Base-by-base conservation (phyloP, 495 filamentous ascomycete genomes). In the Podospora pseudoanserina region DNA sequence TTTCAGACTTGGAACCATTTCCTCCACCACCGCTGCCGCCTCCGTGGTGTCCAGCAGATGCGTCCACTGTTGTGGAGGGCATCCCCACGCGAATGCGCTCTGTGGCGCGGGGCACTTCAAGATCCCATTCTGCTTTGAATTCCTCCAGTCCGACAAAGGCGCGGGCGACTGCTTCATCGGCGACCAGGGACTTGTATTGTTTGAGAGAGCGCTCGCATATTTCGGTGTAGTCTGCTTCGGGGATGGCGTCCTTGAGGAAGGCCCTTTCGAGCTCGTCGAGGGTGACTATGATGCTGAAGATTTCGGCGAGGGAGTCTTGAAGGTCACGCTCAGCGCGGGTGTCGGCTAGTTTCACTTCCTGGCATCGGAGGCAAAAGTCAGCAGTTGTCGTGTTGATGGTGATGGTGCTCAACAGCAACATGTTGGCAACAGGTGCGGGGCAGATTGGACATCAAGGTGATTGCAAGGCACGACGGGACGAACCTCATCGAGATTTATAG, bases 251-350 rank as follows among this genome's bases (percentile, higher is more conserved):
- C 79, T 96, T 94, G 59, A 98, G 89, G 81, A 94, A 98, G 16
- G 95, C 96, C 76, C 96, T 97, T 74, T 99, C 95, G 6, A 99
- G 84, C 64, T 94, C 94, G 74, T 99, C 95, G 23, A 99, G 82
- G 0, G 95, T 97, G 67, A 97, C 86, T 26, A 98, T 94, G 67
- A 99, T 97, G 80, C 93, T 96, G 80, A 98, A 98, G 62, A 99
- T 89, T 75, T 99, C 95, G 62, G 94, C 95, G 13, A 99, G 86
- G 2, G 95, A 97, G 75, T 97, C 95, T 80, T 96, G 91, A 4
- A 98, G 87, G 75, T 98, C 94, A 28, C 94, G 88, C 79, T 97
- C 92, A 32, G 90, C 89, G 62, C 91, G 87, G 27, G 89, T 96
- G 5, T 91, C 88, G 61, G 91, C 85, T 59, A 99, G 86, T 80